phyloP scores from a whole-genome alignment of 2,329 filamentous ascomycete genomes.

The Talaromyces amestolkiae region DNA sequence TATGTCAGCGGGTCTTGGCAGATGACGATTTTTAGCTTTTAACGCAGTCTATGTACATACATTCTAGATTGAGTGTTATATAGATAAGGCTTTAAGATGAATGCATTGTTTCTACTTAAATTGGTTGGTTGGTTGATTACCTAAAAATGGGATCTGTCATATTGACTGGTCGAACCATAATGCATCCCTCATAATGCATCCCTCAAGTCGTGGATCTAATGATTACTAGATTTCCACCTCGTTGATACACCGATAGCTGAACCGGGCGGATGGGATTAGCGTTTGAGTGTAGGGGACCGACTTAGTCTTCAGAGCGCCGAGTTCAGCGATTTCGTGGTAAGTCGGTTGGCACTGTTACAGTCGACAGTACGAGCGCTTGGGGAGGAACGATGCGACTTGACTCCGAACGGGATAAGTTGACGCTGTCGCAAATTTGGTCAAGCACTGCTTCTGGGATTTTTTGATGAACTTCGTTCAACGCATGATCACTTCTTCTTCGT shows the following conservation, averaged over 20 bases:
- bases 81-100: not conserved
- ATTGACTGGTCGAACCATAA: not conserved
- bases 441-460: not conserved
- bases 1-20: slow-evolving; percentile 8
- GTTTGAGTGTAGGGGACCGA: not conserved
- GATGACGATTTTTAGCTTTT: not conserved
- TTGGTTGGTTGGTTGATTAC: not conserved
- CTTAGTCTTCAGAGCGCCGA: not conserved
- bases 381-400: not conserved
- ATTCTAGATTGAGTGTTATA: not conserved
- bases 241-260: not conserved
- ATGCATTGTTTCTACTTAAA: too few species aligned
- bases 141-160: not conserved
- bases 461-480: not conserved
- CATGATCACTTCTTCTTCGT: slow-evolving; percentile 42
- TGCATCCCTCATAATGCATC: not conserved
- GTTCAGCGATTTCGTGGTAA: not conserved
- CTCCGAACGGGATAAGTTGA: not conserved
- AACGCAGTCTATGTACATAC: not conserved
- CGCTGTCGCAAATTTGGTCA: not conserved
- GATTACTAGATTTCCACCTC: not conserved
- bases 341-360: not conserved
- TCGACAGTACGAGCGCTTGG: not conserved
- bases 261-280: not conserved
- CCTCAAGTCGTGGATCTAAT: not conserved